Evolutionary conservation across 2,329 filamentous ascomycete species (phyloP), one percentile per base, ranked within the genome.

Genomic region (Paraphaeosphaeria sporulosa): DNA sequence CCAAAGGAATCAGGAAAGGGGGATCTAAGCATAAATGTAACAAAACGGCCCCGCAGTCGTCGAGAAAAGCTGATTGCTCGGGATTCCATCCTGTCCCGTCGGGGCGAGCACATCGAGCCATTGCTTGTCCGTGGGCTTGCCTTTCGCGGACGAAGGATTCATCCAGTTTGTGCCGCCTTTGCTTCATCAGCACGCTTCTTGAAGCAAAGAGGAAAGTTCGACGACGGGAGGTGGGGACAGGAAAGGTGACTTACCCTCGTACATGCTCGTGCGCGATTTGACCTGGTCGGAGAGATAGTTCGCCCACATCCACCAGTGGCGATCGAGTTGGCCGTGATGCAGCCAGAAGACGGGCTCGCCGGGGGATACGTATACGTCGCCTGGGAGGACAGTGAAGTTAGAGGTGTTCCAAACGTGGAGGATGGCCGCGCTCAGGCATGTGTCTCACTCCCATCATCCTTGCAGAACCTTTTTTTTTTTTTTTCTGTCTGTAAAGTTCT

Each of bases 241-340:
- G 23, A 13, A 7, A 40, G 30, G 38, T n/a, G 13, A 58, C 65
- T 44, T 51, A 66, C 36, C 82, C 78, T 74, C 73, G 60, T 84
- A 80, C 64, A 63, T 58, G 42, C 61, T 66, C 17, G 64, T 65
- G 55, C 69, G 49, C 2, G 34, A 56, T 59, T 68, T 69, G 17
- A 74, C 27, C 42, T 82, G 72, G 21, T 76, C 63, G 36, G 71
- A 71, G 4, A 62, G 49, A 47, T 72, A 72, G 53, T 79, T 81
- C 67, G 82, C 80, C 83, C 82, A 85, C 59, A 81, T 81, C 81
- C 80, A 83, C 78, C 79, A 85, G 15, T 80, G 71, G 10, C 81
- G 71, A 65, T 85, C 82, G 17, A 85, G 75, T 67, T 80, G 77
- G 4, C 75, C 78, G 62, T 85, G 83, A 62, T 84, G 82, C 40